Base-by-base conservation (phyloP, 2,329 filamentous ascomycete genomes). In the Rasamsonia emersonii region DNA sequence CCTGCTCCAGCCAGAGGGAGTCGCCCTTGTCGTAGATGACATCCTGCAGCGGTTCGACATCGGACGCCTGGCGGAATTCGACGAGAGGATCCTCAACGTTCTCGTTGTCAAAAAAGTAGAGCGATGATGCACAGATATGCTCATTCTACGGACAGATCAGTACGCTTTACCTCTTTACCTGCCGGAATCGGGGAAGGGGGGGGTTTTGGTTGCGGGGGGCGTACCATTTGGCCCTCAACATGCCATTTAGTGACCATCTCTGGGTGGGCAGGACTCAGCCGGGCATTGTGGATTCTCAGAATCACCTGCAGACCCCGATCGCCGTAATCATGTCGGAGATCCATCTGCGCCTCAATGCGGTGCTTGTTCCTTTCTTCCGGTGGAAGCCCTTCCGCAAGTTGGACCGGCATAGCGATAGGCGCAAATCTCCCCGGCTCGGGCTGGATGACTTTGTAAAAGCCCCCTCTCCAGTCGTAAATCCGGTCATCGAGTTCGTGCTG, bases 101-200 rank as follows among this genome's bases (percentile, higher is more conserved):
- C 0, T 75, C 65, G 27, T 50, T 58, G 37, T 77, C 71, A 42
- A 74, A 74, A 50, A 77, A 77, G 52, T 76, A 77, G 11, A 82
- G 56, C 0, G 76, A 71, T 0, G 75, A 76, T 0, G 75, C 75
- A 41, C 67, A 69, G 21, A 83, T 79, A 40, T 70, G 71, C 50
- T 82, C 77, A 43, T 82, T 81, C 54, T 61, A 25, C n/a, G n/a
- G n/a, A n/a, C n/a, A n/a, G n/a, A n/a, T n/a, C n/a, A n/a, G n/a
- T n/a, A n/a, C n/a, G n/a, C n/a, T n/a, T n/a, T n/a, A n/a, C n/a
- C n/a, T n/a, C n/a, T n/a, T n/a, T n/a, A n/a, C n/a, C n/a, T n/a
- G n/a, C n/a, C n/a, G n/a, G n/a, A n/a, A n/a, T n/a, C n/a, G n/a
- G n/a, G n/a, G n/a, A n/a, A n/a, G n/a, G n/a, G n/a, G n/a, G n/a